Conservation (phyloP, 2,329 filamentous ascomycete genomes). For the Sphaceloma murrayae region DNA sequence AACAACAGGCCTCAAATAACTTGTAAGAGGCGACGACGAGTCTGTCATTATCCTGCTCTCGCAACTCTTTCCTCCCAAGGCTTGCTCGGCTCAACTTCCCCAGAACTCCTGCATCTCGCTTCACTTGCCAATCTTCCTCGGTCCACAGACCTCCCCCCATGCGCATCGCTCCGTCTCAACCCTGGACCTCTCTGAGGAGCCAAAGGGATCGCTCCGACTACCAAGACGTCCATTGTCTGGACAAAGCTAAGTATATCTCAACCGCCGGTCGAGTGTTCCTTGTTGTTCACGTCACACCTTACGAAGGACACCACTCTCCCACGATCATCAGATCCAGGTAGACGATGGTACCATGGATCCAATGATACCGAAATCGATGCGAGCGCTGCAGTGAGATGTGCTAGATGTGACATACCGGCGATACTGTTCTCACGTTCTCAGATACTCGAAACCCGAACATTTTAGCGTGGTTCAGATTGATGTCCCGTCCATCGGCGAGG, state of each 20-base stretch:
- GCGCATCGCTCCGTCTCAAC: too few relatives aligned
- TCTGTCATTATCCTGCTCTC: background rate
- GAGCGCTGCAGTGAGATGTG: slow-evolving; percentile 4
- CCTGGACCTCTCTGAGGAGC: too few relatives aligned
- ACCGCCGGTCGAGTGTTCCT: too few relatives aligned
- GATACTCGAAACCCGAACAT: slow-evolving; percentile 7
- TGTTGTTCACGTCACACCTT: too few relatives aligned
- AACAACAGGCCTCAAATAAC: background rate
- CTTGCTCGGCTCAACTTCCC: background rate
- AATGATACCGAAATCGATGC: slow-evolving; percentile 8
- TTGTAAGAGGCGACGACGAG: background rate
- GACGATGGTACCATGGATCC: background rate
- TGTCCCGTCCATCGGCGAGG: slow-evolving; percentile 1
- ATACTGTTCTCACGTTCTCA: background rate
- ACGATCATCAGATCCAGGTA: too few relatives aligned
- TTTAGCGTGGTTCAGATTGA: slow-evolving; percentile 10
- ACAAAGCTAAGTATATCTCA: too few relatives aligned
- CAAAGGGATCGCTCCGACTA: too few relatives aligned
- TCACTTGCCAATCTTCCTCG: background rate
- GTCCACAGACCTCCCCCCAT: too few relatives aligned
- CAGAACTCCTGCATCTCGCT: background rate
- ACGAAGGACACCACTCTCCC: too few relatives aligned
- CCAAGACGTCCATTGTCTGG: too few relatives aligned
- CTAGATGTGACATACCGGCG: background rate
- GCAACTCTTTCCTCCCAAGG: too few relatives aligned